phyloP scores from a whole-genome alignment of 768 basidiomycete species.

The Kwoniella heveanensis region DNA sequence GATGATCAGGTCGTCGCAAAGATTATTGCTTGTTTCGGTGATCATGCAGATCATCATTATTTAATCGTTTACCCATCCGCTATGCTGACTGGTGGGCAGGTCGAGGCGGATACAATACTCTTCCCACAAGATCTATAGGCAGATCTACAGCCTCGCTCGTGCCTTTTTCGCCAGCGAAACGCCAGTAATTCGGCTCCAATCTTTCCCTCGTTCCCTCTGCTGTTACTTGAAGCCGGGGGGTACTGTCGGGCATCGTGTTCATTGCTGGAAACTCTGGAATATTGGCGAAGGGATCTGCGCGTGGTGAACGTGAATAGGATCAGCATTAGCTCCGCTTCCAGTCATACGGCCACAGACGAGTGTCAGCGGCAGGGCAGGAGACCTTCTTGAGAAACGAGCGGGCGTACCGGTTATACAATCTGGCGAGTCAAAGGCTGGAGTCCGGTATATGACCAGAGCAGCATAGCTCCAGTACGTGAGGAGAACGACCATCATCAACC shows the following conservation, averaged over 20 bases:
- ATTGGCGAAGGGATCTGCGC: conserved; percentile 28
- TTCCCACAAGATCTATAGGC: conserved; percentile 41
- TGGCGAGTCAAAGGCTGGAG: conserved; percentile 42
- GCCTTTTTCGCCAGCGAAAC: conserved; percentile 16
- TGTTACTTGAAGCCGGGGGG: too few relatives aligned
- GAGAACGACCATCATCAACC: conserved; percentile 50
- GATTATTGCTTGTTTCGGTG: too few relatives aligned
- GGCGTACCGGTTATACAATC: conserved; percentile 47
- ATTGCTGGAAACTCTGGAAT: conserved; percentile 11
- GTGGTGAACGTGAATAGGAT: not conserved
- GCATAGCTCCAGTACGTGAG: conserved; percentile 50
- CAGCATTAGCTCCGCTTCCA: not conserved
- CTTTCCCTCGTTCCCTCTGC: not conserved
- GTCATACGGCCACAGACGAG: not conserved
- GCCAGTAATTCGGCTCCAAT: conserved; percentile 31
- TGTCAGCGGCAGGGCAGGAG: not conserved
- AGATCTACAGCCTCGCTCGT: conserved; percentile 37
- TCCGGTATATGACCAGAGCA: conserved; percentile 42
- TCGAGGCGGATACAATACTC: too few relatives aligned
- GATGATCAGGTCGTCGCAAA: too few relatives aligned
- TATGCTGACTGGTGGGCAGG: too few relatives aligned
- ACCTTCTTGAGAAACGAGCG: not conserved
- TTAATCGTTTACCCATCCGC: too few relatives aligned
- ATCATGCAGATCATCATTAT: too few relatives aligned
- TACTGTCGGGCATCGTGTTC: too few relatives aligned